phyloP scores from a whole-genome alignment of 768 basidiomycete genomes.

The Calocybe gangraenosa region DNA sequence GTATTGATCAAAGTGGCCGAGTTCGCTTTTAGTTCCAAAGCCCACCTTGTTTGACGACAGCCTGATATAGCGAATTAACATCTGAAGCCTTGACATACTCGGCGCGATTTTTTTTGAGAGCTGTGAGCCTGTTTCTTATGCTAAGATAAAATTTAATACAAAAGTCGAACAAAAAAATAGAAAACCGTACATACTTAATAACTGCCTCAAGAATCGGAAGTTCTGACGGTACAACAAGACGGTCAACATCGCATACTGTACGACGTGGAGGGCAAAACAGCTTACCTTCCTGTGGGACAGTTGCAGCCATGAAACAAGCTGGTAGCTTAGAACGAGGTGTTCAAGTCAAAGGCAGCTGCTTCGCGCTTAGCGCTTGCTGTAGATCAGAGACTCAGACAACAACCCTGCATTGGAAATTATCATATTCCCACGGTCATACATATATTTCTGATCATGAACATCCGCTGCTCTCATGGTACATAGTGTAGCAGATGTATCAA shows the following conservation, averaged over 20 bases:
- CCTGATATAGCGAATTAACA: constrained; percentile 89
- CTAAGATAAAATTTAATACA: constrained; percentile 35
- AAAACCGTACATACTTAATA: constrained; percentile 62
- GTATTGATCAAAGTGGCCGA: neutral
- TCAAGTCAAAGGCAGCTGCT: too few relatives aligned
- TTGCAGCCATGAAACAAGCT: constrained; percentile 48
- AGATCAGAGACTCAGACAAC: too few relatives aligned
- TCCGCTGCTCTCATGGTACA: too few relatives aligned
- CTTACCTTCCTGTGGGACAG: constrained; percentile 79
- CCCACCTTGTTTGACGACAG: constrained; percentile 90
- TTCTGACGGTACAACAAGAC: constrained; percentile 46
- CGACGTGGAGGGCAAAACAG: constrained; percentile 16
- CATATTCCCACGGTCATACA: too few relatives aligned
- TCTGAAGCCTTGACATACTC: constrained; percentile 92
- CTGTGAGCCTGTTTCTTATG: constrained; percentile 93
- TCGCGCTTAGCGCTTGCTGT: too few relatives aligned
- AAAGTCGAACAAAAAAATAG: constrained; percentile 10
- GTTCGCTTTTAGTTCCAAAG: neutral
- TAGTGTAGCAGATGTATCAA: too few relatives aligned
- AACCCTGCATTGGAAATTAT: too few relatives aligned
- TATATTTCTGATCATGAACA: too few relatives aligned
- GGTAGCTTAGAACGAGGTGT: neutral
- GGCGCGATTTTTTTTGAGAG: constrained; percentile 88
- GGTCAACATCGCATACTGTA: constrained; percentile 6
- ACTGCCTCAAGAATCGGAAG: constrained; percentile 91